Evolutionary conservation across 768 basidiomycete species (phyloP).

Genomic region (Bullera alba): DNA sequence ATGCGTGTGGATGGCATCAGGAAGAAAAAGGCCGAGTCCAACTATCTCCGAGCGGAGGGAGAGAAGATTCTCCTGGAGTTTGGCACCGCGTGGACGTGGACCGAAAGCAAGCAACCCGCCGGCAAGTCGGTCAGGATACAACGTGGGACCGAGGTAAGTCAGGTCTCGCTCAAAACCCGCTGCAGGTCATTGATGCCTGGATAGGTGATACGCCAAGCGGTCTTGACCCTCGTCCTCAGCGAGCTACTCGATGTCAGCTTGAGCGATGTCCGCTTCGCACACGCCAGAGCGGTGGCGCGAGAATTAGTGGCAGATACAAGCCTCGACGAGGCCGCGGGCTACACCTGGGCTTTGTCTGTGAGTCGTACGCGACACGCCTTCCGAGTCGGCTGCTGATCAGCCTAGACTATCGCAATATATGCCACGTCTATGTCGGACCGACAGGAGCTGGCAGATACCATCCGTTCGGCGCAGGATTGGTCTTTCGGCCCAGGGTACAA

Average conservation of each 20-base stretch:
- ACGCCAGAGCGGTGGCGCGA: not conserved
- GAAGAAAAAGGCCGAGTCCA: too few species aligned
- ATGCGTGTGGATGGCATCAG: too few species aligned
- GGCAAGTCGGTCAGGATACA: not conserved
- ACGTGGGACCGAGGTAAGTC: not conserved
- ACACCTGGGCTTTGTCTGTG: constrained; percentile 9
- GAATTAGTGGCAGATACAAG: constrained; percentile 13
- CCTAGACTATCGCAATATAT: constrained; percentile 8
- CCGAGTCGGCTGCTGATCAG: not conserved
- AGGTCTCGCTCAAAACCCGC: not conserved
- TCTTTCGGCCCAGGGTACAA: constrained; percentile 9
- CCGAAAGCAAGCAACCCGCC: not conserved
- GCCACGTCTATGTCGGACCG: not conserved
- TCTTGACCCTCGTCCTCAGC: constrained; percentile 7
- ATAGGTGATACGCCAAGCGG: constrained; percentile 4
- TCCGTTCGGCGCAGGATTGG: not conserved
- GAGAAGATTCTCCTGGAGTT: not conserved
- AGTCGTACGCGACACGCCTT: not conserved
- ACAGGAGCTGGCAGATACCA: not conserved
- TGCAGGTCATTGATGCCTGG: too few species aligned
- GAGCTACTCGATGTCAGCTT: constrained; percentile 10
- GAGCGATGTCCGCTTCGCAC: constrained; percentile 1
- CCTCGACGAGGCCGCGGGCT: constrained; percentile 6
- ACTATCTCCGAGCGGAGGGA: not conserved
- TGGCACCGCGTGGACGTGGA: constrained; percentile 4